Conservation (phyloP, 2,329 filamentous ascomycete genomes). For the Lecanicillium sp. region DNA sequence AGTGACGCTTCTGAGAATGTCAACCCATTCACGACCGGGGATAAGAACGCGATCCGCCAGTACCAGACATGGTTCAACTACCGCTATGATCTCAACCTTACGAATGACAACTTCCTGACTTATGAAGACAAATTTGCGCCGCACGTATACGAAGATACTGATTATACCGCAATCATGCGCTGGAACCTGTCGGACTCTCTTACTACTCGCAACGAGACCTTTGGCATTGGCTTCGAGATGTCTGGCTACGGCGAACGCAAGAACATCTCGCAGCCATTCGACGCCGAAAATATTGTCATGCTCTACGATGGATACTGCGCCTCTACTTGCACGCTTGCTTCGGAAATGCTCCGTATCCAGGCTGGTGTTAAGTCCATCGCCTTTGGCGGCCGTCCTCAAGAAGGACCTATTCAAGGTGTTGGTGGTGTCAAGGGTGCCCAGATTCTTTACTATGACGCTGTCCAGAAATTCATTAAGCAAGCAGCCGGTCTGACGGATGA, state of each 20-base stretch:
- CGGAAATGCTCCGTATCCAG: constrained; percentile 27
- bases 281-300: constrained; percentile 12
- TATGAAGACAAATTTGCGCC: constrained; percentile 36
- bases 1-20: constrained; percentile 33
- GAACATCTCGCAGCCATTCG: constrained; percentile 34
- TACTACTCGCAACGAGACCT: constrained; percentile 28
- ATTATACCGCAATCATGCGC: constrained; percentile 44
- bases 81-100: constrained; percentile 39
- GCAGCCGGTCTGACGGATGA: constrained; percentile 5
- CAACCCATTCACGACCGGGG: constrained; percentile 35
- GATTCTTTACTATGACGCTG: not conserved
- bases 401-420: constrained; percentile 46
- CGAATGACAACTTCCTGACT: constrained; percentile 40
- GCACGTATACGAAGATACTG: constrained; percentile 35
- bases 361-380: constrained; percentile 41
- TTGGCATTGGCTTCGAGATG: constrained; percentile 29
- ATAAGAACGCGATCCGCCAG: constrained; percentile 24
- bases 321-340: constrained; percentile 29
- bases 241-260: constrained; percentile 31
- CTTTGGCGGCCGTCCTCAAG: constrained; percentile 48
- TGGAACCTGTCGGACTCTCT: constrained; percentile 39
- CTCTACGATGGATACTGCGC: constrained; percentile 16
- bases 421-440: constrained; percentile 48
- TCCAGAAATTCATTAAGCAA: not conserved
- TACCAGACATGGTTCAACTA: constrained; percentile 44